Percentiles rank a stretch among this genome's conserved stretches.
Evolutionary conservation across 2,329 filamentous ascomycete genomes (phyloP).

Genomic region (Lecanicillium sp.): DNA sequence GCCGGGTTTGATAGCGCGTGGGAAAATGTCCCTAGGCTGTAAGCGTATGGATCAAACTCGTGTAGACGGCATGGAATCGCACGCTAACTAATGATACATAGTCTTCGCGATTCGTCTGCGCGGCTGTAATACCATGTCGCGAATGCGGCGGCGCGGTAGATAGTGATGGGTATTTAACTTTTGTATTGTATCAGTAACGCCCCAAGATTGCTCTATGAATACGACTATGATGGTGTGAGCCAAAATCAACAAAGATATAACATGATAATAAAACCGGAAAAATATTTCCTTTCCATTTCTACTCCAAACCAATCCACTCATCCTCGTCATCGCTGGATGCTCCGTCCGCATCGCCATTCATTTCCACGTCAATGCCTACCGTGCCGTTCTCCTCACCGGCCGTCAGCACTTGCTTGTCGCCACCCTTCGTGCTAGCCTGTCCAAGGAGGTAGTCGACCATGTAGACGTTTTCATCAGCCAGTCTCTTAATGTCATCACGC

Average conservation of each 20-base stretch:
- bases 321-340: conserved; percentile 35
- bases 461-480: conserved; percentile 86
- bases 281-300: conserved; percentile 19
- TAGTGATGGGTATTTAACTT: conserved; percentile 14
- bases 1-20: conserved; percentile 62
- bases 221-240: conserved; percentile 1
- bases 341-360: conserved; percentile 27
- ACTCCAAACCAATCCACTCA: conserved; percentile 46
- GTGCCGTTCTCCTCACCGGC: conserved; percentile 20
- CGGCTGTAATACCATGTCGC: background rate
- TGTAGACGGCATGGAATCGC: background rate
- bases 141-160: background rate
- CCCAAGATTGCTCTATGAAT: conserved; percentile 14
- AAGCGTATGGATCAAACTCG: background rate
- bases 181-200: conserved; percentile 16
- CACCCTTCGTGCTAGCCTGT: conserved; percentile 34
- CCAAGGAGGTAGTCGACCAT: conserved; percentile 75
- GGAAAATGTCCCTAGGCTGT: conserved; percentile 36
- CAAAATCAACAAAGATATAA: conserved; percentile 7
- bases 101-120: background rate
- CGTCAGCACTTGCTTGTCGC: conserved; percentile 19
- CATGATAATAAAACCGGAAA: conserved; percentile 1
- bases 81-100: no score
- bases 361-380: conserved; percentile 23
- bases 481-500: conserved; percentile 70